Evolutionary conservation across 306 rosid species (phyloP), one percentile per base, ranked within the genome.

Genomic region (Ziziphus jujuba): DNA sequence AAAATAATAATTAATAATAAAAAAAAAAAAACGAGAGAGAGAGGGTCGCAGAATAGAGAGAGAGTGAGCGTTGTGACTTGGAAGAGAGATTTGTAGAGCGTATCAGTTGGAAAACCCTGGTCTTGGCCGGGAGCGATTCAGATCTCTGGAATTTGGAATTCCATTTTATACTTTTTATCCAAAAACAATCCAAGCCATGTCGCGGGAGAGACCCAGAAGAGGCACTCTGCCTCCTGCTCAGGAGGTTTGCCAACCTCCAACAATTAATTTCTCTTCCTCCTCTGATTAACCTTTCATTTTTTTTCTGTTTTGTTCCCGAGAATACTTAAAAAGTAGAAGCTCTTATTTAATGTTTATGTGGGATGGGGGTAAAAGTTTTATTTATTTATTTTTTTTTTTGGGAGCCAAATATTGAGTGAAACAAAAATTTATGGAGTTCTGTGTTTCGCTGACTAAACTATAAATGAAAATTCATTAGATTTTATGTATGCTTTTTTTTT

Each of bases 141-240:
- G 56, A 65, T 75, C 77, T 50, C 56, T 61, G 63, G 52, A 16
- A 57, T 28, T 73, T n/a, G n/a, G 49, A 35, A 36, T 6, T 64
- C 44, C 53, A 58, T 21, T 23, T 43, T 44, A 22, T 38, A 36
- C 19, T 36, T 5, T 50, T 23, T 50, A n/a, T n/a, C n/a, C n/a
- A n/a, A n/a, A n/a, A 5, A n/a, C 72, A 65, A 73, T 31, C 38
- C 44, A 63, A 28, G 63, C 63, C 76, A 69, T 89, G 98, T 89
- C 98, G 66, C 79, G 87, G 48, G 88, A 76, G 79, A 91, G 90
- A 83, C 75, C 80, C 70, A 89, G 20, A 72, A 80, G 82, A 78
- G 74, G 55, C 57, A 79, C 80, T 19, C 84, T 89, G 20, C 98
- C 98, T 71, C 96, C 96, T n/a, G 98, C 79, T 56, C 84, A 75